Percentiles rank a stretch among this genome's conserved stretches.
Evolutionary conservation across 2,329 filamentous ascomycete genomes (phyloP).

Genomic region (Paraconiothyrium brasiliense): DNA sequence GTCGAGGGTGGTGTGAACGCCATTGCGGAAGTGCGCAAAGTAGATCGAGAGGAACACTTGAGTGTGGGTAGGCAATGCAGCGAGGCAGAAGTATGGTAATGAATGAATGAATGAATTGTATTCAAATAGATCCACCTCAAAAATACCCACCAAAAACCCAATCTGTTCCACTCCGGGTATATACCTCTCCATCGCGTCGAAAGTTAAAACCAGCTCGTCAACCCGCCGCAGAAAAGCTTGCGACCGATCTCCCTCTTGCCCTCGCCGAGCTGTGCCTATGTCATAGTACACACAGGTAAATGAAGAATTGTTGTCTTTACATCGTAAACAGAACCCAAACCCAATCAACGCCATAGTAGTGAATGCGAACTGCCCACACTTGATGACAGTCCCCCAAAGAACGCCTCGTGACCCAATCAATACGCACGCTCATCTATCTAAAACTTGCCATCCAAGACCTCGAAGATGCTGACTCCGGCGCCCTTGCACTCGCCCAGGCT

Average conservation of each 20-base stretch:
- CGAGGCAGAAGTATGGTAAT: not conserved
- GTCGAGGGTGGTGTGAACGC: not conserved
- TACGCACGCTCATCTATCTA: conserved; percentile 19
- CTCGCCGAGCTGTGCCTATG: not conserved
- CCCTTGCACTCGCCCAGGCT: conserved; percentile 17
- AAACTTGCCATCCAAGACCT: conserved; percentile 48
- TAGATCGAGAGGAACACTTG: not conserved
- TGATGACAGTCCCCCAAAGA: not conserved
- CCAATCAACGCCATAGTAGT: not conserved
- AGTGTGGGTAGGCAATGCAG: no score
- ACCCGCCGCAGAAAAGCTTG: not conserved
- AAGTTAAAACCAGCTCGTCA: not conserved
- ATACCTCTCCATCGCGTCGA: conserved; percentile 9
- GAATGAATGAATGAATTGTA: conserved; percentile 3
- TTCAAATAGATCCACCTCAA: not conserved
- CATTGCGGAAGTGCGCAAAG: not conserved
- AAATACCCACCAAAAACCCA: conserved; percentile 4
- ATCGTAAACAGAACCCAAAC: conserved; percentile 3
- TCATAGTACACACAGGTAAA: not conserved
- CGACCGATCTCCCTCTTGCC: not conserved
- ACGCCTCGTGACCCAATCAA: conserved; percentile 6
- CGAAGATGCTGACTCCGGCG: conserved; percentile 47
- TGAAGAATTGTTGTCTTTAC: conserved; percentile 7
- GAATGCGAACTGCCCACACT: not conserved
- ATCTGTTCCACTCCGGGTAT: conserved; percentile 17